Evolutionary conservation across 306 rosid species (phyloP), one percentile per base, ranked within the genome.

Genomic region (Ziziphus jujuba): DNA sequence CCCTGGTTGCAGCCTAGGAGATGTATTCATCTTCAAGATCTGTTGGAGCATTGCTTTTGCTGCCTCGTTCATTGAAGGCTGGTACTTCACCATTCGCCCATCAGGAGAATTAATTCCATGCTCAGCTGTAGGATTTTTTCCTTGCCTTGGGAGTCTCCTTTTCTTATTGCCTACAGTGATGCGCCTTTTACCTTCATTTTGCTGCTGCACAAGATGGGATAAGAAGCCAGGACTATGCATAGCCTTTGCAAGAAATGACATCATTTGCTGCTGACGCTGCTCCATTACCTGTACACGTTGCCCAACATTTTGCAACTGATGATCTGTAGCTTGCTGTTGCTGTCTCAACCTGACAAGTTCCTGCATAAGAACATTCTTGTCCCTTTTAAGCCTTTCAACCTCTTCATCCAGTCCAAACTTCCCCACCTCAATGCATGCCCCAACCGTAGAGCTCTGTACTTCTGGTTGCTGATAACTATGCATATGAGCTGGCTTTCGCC

Each of bases 351-450:
- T 82, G 40, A 85, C 79, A 77, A 85, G 90, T 72, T 85, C 90
- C 77, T 85, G 90, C 90, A 85, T 85, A 22, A 85, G 90, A 77
- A 63, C 76, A 77, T 85, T 85, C 80, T 79, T 85, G 79, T 85
- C 90, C 47, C 82, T 73, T 80, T 85, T 77, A 72, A 85, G 84
- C 56, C 77, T 77, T 53, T 85, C 87, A 35, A 85, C 82, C 74
- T 85, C 85, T 61, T 82, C 83, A 59, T 79, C 85, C n/a, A 82
- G 57, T 60, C 85, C 87, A 72, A 72, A 76, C 60, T 82, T 79
- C n/a, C 79, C 78, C 7, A 82, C 83, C 60, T 79, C 84, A 25
- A 82, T 75, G 9, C 65, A 72, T 16, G 77, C 72, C 54, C 71
- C 85, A 61, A 74, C 75, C 13, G 80, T 72, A 57, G 87, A 61